Evolutionary conservation across 176 grass and related monocot species (phyloP), one percentile per base, ranked within the genome.

Genomic region (Areca catechu): DNA sequence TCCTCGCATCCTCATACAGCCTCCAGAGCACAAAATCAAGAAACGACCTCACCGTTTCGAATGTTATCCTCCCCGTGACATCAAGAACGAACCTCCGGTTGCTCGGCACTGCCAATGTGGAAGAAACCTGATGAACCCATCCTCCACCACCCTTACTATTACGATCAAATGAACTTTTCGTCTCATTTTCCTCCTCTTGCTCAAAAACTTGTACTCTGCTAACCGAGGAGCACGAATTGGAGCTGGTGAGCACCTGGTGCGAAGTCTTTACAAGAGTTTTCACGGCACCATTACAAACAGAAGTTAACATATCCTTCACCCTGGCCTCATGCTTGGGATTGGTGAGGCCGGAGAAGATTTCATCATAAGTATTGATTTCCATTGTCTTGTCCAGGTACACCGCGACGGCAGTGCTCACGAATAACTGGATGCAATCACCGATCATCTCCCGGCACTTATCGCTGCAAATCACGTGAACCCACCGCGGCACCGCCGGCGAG

Each of bases 321-420:
- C 83, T 93, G 4, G 73, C 54, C 27, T 86, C 84, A 6, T 86
- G 82, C 63, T 6, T 93, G 10, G 94, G 79, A 50, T 99, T 83
- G 43, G 94, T 99, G 48, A 99, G 81, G 17, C 88, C 88, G 21
- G 89, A 58, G 24, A 99, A 99, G 53, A 99, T 22, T 20, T 99
- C 88, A 58, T 99, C 76, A 24, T 85, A 99, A 23, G 88, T 83
- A 57, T 99, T 99, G 71, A 99, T 92, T 58, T 99, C 83, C 65
- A 89, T 89, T 15, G 94, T 99, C 73, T 89, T 99, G 29, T 93
- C 94, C 25, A 99, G 79, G 69, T 91, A 99, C 34, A 93, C 88
- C 47, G 73, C 77, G 61, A 99, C 88, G 10, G 88, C 80, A 0
- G 84, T 83, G 59, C 81, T 79, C 24, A 99, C 76, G 30, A 99